Evolutionary conservation across 805 yeast species (phyloP).

Genomic region (Starmerella stellata): DNA sequence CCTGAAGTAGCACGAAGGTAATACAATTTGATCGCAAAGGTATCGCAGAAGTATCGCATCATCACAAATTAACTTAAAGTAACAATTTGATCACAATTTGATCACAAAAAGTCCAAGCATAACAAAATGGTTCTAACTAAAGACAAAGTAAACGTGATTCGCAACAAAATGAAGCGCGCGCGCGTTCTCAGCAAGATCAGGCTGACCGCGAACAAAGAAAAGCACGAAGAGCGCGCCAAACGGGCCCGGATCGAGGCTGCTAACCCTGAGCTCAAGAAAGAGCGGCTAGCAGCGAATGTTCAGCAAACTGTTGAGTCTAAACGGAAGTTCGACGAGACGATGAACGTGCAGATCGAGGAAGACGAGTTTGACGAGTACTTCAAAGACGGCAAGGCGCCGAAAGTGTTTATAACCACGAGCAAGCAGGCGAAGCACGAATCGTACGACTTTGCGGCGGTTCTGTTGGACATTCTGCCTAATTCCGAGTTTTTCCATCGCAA

Average conservation of each 20-base stretch:
- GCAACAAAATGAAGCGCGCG: constrained; percentile 66
- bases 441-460: constrained; percentile 71
- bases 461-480: constrained; percentile 72
- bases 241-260: constrained; percentile 75
- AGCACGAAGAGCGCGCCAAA: constrained; percentile 59
- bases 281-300: constrained; percentile 58
- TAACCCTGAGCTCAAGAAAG: constrained; percentile 64
- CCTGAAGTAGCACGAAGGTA: too few species aligned
- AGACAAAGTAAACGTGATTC: constrained; percentile 28
- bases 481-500: constrained; percentile 76
- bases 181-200: constrained; percentile 55
- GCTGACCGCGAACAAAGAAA: constrained; percentile 54
- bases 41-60: too few species aligned
- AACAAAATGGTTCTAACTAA: constrained; percentile 16
- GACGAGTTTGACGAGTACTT: constrained; percentile 44
- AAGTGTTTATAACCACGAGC: constrained; percentile 76
- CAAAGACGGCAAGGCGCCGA: constrained; percentile 43
- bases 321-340: constrained; percentile 76
- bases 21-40: too few species aligned
- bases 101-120: too few species aligned
- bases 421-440: constrained; percentile 72
- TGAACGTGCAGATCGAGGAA: constrained; percentile 29
- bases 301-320: constrained; percentile 71
- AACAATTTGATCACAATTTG: too few species aligned
- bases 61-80: too few species aligned